These are phyloP conservation scores for Tulasnella sp. DNA, from an alignment of 768 basidiomycete species.

Conservation along the genomic window DNA sequence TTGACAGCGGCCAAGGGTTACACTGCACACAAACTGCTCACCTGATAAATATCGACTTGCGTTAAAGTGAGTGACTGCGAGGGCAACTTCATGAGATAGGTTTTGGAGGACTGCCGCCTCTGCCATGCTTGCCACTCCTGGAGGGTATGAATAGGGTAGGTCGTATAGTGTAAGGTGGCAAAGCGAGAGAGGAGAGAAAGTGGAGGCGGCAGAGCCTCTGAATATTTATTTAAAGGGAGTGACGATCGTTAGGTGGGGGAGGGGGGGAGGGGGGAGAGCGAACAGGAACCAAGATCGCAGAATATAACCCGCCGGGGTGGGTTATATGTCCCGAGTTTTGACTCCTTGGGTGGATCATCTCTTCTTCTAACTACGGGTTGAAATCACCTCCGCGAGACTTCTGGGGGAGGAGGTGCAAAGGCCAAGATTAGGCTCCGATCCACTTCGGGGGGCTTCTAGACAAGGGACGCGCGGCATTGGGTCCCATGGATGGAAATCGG, in stretches of 20 bases:
- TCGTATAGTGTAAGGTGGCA: background rate
- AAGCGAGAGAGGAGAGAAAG: background rate
- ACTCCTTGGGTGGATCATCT: background rate
- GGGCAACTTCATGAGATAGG: background rate
- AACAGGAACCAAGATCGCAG: background rate
- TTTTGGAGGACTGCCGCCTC: background rate
- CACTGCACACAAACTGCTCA: background rate
- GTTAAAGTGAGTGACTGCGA: conserved; percentile 3
- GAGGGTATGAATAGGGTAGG: background rate
- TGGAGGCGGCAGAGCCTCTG: background rate
- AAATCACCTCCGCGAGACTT: conserved; percentile 4
- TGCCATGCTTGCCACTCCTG: background rate
- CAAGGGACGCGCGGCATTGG: background rate
- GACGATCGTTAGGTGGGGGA: background rate
- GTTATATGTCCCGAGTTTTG: background rate
- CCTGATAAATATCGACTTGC: conserved; percentile 9
- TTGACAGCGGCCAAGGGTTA: background rate
- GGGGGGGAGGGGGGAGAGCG: background rate
- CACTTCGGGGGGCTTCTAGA: background rate
- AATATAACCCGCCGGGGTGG: background rate
- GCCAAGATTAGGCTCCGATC: conserved; percentile 2
- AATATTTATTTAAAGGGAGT: background rate
- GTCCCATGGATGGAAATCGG: background rate
- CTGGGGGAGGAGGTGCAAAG: background rate
- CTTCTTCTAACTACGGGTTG: too few species aligned